A percentile compares a stretch with the other conserved stretches of the same genome.
Evolutionary conservation across 1,139 yeast genomes (phyloP).

Genomic region (Meyerozyma guilliermondii): DNA sequence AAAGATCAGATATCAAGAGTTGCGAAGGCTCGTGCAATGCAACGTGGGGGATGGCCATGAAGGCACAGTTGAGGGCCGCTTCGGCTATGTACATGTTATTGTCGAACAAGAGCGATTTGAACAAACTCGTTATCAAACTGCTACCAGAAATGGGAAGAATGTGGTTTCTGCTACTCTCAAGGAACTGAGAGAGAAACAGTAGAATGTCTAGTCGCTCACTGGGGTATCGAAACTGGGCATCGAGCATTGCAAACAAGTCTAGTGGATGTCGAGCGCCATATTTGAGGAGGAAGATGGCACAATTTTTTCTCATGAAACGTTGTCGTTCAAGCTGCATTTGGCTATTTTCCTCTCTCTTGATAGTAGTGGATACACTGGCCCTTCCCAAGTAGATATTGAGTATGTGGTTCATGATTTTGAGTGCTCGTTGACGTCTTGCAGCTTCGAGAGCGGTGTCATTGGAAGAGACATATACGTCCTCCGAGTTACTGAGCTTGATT

Average conservation of each 20-base stretch:
- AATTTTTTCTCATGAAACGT: slow-evolving; percentile 44
- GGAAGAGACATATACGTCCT: slow-evolving; percentile 11
- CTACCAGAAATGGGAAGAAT: slow-evolving; percentile 30
- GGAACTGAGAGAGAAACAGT: slow-evolving; percentile 25
- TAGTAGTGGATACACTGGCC: slow-evolving; percentile 8
- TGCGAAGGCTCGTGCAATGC: slow-evolving; percentile 25
- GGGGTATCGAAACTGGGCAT: slow-evolving; percentile 24
- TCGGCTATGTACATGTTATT: slow-evolving; percentile 36
- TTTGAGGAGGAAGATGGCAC: slow-evolving; percentile 32
- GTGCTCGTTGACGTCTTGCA: slow-evolving; percentile 20
- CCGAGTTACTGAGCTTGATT: slow-evolving; percentile 20
- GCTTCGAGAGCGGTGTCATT: slow-evolving; percentile 15
- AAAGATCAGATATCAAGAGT: slow-evolving; percentile 35
- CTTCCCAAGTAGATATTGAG: slow-evolving; percentile 28
- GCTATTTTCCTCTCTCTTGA: slow-evolving; percentile 15
- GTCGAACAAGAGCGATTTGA: slow-evolving; percentile 42
- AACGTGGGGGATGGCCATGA: slow-evolving; percentile 54
- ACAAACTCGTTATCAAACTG: slow-evolving; percentile 35
- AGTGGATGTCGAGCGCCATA: slow-evolving; percentile 33
- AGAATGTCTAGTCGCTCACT: slow-evolving; percentile 31
- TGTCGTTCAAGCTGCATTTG: slow-evolving; percentile 42
- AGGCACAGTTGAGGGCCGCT: slow-evolving; percentile 38
- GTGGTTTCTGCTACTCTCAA: slow-evolving; percentile 25
- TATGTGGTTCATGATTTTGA: slow-evolving; percentile 22
- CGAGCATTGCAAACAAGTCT: slow-evolving; percentile 28